Conservation (phyloP, 352 stramenopile species). For the Phytopythium aichiense region DNA sequence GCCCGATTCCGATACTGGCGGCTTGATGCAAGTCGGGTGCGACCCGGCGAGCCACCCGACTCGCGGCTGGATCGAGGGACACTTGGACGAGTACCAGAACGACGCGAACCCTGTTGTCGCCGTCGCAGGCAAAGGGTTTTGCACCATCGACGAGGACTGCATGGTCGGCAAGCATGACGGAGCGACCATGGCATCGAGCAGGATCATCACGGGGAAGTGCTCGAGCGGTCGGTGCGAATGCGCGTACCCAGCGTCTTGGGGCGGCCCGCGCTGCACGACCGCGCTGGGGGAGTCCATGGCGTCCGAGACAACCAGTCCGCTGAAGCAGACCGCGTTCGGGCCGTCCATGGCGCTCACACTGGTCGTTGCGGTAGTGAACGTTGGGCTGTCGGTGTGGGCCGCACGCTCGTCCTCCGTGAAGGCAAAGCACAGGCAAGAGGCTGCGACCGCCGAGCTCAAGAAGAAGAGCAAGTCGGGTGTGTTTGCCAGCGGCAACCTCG, state of each 20-base stretch:
- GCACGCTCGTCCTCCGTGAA: constrained; percentile 23
- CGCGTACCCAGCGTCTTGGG: constrained; percentile 37
- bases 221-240: constrained; percentile 44
- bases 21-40: constrained; percentile 35
- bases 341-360: constrained; percentile 36
- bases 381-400: constrained; percentile 26
- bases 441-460: neutral
- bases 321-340: constrained; percentile 34
- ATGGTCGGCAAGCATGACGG: constrained; percentile 34
- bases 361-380: constrained; percentile 16
- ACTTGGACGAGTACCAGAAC: constrained; percentile 43
- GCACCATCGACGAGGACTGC: constrained; percentile 38
- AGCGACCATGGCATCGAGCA: neutral
- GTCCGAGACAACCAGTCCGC: constrained; percentile 17
- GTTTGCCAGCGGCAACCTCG: neutral
- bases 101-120: constrained; percentile 37
- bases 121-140: constrained; percentile 37
- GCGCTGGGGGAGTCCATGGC: constrained; percentile 20
- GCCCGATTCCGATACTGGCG: constrained; percentile 19
- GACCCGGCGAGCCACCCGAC: constrained; percentile 36
- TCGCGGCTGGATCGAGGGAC: constrained; percentile 34
- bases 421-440: neutral
- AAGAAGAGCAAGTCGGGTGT: constrained; percentile 1
- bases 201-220: constrained; percentile 41
- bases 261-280: constrained; percentile 57